Conservation (phyloP, 1,139 yeast species). For the Scheffersomyces cryptocercus region DNA sequence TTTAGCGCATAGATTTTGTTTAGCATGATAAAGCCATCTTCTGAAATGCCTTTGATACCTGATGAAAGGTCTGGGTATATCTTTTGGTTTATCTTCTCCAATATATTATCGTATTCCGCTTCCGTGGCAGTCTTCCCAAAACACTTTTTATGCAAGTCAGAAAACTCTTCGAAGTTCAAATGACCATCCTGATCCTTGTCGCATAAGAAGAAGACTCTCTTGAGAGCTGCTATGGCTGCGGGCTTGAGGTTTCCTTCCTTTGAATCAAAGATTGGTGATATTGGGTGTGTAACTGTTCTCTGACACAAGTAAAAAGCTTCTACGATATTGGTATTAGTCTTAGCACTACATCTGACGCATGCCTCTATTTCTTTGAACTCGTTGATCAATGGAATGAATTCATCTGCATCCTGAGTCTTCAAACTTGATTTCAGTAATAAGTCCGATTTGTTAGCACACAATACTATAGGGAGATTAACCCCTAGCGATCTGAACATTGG, state of each 20-base stretch:
- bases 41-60: constrained; percentile 55
- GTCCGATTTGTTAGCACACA: constrained; percentile 86
- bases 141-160: constrained; percentile 69
- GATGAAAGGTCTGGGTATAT: constrained; percentile 24
- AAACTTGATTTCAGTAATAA: constrained; percentile 18
- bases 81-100: constrained; percentile 22
- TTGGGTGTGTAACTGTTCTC: constrained; percentile 87
- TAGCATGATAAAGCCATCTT: constrained; percentile 72
- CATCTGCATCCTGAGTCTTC: constrained; percentile 57
- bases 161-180: constrained; percentile 68
- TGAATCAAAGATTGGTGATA: constrained; percentile 93
- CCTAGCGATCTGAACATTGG: constrained; percentile 90
- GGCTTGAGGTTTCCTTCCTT: constrained; percentile 83
- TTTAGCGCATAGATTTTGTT: constrained; percentile 83
- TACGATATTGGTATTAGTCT: constrained; percentile 76
- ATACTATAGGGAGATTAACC: constrained; percentile 85
- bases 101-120: constrained; percentile 33
- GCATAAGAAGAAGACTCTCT: constrained; percentile 77
- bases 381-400: constrained; percentile 79
- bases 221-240: constrained; percentile 71
- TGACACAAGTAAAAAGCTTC: constrained; percentile 90
- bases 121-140: constrained; percentile 50
- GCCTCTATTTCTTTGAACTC: constrained; percentile 95
- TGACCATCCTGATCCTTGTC: constrained; percentile 91
- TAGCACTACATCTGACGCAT: constrained; percentile 85